Evolutionary conservation across 176 grass and related monocot species (phyloP).

Genomic region (Raddia distichophylla): DNA sequence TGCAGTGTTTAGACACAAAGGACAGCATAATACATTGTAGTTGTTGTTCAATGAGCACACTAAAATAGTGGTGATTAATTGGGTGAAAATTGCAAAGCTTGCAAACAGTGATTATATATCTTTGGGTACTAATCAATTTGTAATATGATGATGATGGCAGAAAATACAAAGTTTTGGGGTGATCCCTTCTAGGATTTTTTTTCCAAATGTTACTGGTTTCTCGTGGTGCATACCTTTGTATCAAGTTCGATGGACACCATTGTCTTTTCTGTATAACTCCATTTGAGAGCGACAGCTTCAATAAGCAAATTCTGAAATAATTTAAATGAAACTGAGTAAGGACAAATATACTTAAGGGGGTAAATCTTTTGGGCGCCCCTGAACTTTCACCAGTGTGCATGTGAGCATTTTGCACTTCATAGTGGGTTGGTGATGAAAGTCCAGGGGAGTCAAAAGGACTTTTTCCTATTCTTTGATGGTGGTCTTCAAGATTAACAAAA

Average conservation of each 20-base stretch:
- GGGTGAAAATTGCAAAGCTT: not conserved
- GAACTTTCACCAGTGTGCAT: too few species aligned
- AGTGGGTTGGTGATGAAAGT: too few species aligned
- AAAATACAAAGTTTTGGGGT: not conserved
- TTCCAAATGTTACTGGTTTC: conserved; percentile 30
- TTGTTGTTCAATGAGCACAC: conserved; percentile 26
- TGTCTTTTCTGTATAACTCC: conserved; percentile 69
- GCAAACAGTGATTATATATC: not conserved
- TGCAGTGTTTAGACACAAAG: conserved; percentile 11
- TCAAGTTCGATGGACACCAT: conserved; percentile 76
- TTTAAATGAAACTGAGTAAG: conserved; percentile 29
- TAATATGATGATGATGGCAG: not conserved
- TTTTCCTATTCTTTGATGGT: not conserved
- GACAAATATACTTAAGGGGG: not conserved
- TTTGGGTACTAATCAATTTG: not conserved
- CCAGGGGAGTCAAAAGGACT: too few species aligned
- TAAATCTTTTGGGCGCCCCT: not conserved
- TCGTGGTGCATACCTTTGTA: conserved; percentile 58
- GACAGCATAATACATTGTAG: conserved; percentile 11
- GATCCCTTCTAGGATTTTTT: conserved; percentile 30
- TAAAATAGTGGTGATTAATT: not conserved
- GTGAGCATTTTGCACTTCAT: too few species aligned
- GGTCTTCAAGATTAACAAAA: conserved; percentile 5
- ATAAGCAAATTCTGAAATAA: conserved; percentile 59
- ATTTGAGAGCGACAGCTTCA: conserved; percentile 85